Base-by-base conservation (phyloP, 2,329 filamentous ascomycete genomes). In the Pestalotiopsis sp. region DNA sequence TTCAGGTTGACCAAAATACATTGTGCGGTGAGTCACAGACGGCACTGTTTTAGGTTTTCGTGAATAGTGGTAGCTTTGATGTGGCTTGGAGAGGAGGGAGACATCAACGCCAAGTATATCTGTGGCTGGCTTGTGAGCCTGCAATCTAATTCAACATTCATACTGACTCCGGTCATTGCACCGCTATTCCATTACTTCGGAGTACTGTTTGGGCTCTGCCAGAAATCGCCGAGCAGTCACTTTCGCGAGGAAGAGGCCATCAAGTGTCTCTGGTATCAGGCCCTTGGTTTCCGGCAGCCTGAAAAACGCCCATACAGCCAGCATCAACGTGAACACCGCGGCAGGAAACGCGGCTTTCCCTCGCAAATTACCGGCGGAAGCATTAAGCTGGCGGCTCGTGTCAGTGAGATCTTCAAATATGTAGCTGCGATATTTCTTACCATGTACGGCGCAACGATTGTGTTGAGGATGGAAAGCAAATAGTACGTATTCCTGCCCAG, bases 361-460 rank as follows among this genome's bases (percentile, higher is more conserved):
- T 38, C 25, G 20, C 25, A 60, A 27, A 38, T 60, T 60, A 11
- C 58, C n/a, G 45, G 45, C 45, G 2, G 45, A 52, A 4, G 45
- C 45, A 23, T 52, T 52, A 1, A 52, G 45, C 45, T 52, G 45
- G 6, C 9, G 17, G 2, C 0, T n/a, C 20, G 1, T n/a, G 20
- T 52, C 45, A 52, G 17, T 20, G n/a, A n/a, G 2, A n/a, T 7
- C 17, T 52, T 52, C 27, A 31, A 31, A 31, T 45, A 14, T 17
- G 13, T 52, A 4, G 14, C 7, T 52, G 17, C 7, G 23, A 4
- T 52, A 5, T 6, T 7, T 17, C 58, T 38, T n/a, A 60, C 25
- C 58, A 60, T 60, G 31, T 60, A 60, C 6, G 58, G 58, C 23
- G 58, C 58, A 20, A 60, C 25, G 9, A 60, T 60, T n/a, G 58